Evolutionary conservation across 768 basidiomycete genomes (phyloP).

Genomic region (Hebeloma cylindrosporum): DNA sequence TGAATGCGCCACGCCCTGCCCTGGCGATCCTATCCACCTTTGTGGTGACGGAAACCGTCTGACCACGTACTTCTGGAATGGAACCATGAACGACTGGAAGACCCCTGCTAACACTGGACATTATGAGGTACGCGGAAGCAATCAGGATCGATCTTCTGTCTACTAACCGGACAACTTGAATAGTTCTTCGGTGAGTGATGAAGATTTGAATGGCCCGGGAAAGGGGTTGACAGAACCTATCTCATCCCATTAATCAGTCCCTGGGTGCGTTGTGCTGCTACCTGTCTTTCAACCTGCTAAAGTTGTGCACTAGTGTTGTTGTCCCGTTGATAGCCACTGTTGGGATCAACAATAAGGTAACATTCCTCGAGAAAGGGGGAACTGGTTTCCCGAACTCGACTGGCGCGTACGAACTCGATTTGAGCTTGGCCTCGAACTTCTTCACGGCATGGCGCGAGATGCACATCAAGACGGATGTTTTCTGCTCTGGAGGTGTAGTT

Average conservation of each 20-base stretch:
- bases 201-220: conserved; percentile 1
- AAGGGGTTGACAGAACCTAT: conserved; percentile 15
- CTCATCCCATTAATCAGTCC: conserved; percentile 33
- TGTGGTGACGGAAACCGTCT: conserved; percentile 63
- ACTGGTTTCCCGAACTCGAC: conserved; percentile 66
- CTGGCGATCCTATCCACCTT: conserved; percentile 67
- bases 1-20: conserved; percentile 55
- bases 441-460: conserved; percentile 69
- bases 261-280: conserved; percentile 39
- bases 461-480: conserved; percentile 77
- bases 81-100: conserved; percentile 59
- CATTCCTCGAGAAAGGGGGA: conserved; percentile 74
- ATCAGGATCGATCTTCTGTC: neutral
- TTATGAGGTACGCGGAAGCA: conserved; percentile 61
- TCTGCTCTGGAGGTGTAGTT: conserved; percentile 72
- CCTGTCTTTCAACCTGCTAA: conserved; percentile 8
- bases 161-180: conserved; percentile 9
- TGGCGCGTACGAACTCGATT: conserved; percentile 77
- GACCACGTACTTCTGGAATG: conserved; percentile 55
- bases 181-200: conserved; percentile 48
- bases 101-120: conserved; percentile 62
- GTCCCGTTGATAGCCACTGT: conserved; percentile 75
- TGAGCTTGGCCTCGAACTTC: conserved; percentile 51
- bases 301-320: conserved; percentile 46
- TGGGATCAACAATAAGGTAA: conserved; percentile 79